Conservation (phyloP, 2,329 filamentous ascomycete genomes). For the Boeremia lycopersici region DNA sequence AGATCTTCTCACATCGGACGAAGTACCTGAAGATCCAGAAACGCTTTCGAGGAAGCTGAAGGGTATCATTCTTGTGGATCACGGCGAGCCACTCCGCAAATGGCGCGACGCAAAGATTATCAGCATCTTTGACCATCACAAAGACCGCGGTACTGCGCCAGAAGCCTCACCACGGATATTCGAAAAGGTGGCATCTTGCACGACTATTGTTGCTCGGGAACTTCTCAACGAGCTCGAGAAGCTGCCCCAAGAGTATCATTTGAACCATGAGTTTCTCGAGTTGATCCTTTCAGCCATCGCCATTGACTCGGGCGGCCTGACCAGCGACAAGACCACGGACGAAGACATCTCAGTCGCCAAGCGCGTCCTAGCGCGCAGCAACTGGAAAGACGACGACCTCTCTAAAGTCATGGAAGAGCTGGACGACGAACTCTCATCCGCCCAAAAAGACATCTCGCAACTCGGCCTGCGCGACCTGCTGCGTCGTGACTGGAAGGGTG, state of each 20-base stretch:
- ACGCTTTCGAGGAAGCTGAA: constrained; percentile 51
- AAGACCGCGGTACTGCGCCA: constrained; percentile 50
- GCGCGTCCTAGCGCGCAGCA: constrained; percentile 51
- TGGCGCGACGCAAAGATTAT: constrained; percentile 53
- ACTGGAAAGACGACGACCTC: constrained; percentile 50
- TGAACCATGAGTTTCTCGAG: constrained; percentile 57
- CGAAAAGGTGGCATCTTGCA: constrained; percentile 53
- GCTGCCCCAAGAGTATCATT: constrained; percentile 53
- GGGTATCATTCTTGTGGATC: constrained; percentile 56
- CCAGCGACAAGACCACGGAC: constrained; percentile 44
- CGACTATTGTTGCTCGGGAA: constrained; percentile 53
- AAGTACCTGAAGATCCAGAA: constrained; percentile 55
- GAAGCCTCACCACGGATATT: constrained; percentile 53
- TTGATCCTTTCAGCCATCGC: constrained; percentile 55
- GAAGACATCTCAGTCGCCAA: constrained; percentile 49
- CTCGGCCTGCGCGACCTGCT: constrained; percentile 54
- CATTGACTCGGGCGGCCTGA: constrained; percentile 53
- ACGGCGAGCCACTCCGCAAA: constrained; percentile 51
- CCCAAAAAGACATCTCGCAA: constrained; percentile 52
- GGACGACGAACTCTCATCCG: constrained; percentile 47
- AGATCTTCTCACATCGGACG: constrained; percentile 55
- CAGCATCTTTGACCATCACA: constrained; percentile 56
- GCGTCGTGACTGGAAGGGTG: constrained; percentile 56
- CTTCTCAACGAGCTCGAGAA: constrained; percentile 55
- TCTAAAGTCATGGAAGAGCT: constrained; percentile 52